phyloP scores from a whole-genome alignment of 2,329 filamentous ascomycete genomes.

The Diaporthe sp. region DNA sequence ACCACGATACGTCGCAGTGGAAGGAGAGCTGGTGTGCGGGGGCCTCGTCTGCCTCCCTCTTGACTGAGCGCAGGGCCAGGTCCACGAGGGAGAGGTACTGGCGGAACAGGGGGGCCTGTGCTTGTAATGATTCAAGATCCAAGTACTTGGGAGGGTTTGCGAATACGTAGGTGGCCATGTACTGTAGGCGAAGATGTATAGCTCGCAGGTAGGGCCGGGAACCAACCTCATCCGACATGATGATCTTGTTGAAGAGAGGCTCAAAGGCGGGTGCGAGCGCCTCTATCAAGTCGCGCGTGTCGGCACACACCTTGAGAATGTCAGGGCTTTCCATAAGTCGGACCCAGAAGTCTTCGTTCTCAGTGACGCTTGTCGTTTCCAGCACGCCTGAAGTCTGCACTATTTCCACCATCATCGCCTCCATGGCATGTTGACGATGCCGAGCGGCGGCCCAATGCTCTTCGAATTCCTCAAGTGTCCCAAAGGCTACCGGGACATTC shows the following conservation, averaged over 20 bases:
- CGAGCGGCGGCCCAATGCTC: background rate
- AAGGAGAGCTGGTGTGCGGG: conserved; percentile 48
- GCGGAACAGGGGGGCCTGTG: conserved; percentile 49
- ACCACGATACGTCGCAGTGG: conserved; percentile 47
- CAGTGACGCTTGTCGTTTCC: background rate
- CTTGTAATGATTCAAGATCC: conserved; percentile 42
- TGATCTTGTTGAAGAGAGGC: conserved; percentile 51
- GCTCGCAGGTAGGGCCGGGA: conserved; percentile 6
- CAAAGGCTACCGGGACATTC: conserved; percentile 42
- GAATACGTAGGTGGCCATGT: conserved; percentile 47
- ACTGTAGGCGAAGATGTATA: conserved; percentile 14
- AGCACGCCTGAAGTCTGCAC: conserved; percentile 6
- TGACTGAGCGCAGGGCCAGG: conserved; percentile 45
- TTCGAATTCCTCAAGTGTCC: background rate
- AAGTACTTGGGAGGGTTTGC: conserved; percentile 48
- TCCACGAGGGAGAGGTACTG: conserved; percentile 52
- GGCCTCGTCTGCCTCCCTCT: conserved; percentile 38
- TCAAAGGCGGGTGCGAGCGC: conserved; percentile 4
- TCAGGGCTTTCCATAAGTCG: background rate
- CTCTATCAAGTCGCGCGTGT: background rate
- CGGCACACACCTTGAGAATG: background rate
- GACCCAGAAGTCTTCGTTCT: background rate
- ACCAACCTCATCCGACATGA: conserved; percentile 44
- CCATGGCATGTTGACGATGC: conserved; percentile 3
- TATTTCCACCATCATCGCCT: background rate